These are phyloP conservation scores for Ophiostoma montium DNA, from an alignment of 2,329 filamentous ascomycete genomes.

Conservation along the genomic window DNA sequence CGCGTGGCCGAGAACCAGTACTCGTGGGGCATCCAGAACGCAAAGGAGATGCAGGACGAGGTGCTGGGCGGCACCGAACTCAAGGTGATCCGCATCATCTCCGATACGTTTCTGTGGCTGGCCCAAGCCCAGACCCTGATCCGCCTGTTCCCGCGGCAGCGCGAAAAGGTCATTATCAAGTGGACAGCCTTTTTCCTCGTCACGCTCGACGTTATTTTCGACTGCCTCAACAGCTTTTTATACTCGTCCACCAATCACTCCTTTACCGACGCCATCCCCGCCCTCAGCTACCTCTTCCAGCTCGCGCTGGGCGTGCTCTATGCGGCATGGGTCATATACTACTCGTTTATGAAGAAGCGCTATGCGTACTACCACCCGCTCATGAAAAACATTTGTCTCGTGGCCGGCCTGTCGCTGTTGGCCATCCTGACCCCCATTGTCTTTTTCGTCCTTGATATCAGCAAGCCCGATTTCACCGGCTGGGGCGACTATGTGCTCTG, in stretches of 20 bases:
- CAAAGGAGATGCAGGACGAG: conserved; percentile 55
- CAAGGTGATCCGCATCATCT: conserved; percentile 81
- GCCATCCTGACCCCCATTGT: conserved; percentile 81
- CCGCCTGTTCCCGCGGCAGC: conserved; percentile 84
- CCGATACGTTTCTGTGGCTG: conserved; percentile 92
- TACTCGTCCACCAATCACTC: conserved; percentile 39
- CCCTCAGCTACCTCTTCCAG: conserved; percentile 81
- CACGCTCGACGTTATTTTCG: conserved; percentile 78
- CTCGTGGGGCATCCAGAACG: conserved; percentile 63
- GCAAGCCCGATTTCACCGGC: conserved; percentile 68
- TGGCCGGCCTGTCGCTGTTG: conserved; percentile 63
- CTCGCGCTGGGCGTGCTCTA: conserved; percentile 76
- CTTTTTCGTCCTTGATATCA: conserved; percentile 86
- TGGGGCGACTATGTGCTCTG: conserved; percentile 95
- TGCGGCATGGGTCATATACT: conserved; percentile 88
- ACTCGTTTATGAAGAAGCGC: conserved; percentile 77
- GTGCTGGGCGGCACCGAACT: conserved; percentile 79
- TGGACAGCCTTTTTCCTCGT: conserved; percentile 96
- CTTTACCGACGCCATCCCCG: conserved; percentile 83
- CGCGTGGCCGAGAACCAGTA: conserved; percentile 74
- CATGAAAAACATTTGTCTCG: conserved; percentile 78
- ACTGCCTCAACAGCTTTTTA: conserved; percentile 75
- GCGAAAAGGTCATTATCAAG: conserved; percentile 97
- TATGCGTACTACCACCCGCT: conserved; percentile 83
- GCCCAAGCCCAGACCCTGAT: conserved; percentile 96